Percentiles rank a stretch among this genome's conserved stretches.
Evolutionary conservation across 2,329 filamentous ascomycete genomes (phyloP).

Genomic region (Monosporascus sp.): DNA sequence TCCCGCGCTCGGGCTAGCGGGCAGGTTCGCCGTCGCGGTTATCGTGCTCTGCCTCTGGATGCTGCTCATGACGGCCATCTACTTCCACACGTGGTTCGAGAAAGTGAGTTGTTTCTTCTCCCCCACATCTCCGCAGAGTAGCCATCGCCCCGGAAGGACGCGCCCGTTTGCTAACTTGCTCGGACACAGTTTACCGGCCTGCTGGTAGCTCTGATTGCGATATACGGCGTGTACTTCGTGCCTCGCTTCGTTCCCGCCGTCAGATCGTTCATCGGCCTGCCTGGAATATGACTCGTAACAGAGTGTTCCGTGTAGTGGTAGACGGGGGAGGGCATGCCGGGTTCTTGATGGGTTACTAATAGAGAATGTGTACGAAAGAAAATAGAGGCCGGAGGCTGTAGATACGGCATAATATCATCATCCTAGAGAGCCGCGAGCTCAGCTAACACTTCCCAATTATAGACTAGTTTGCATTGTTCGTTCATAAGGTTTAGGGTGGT

Average conservation of each 20-base stretch:
- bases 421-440: too few relatives aligned
- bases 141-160: background rate
- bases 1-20: conserved; percentile 38
- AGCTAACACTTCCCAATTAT: too few relatives aligned
- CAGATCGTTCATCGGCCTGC: conserved; percentile 42
- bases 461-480: too few relatives aligned
- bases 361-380: too few relatives aligned
- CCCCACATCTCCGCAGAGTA: background rate
- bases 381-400: too few relatives aligned
- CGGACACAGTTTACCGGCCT: conserved; percentile 47
- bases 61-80: conserved; percentile 96
- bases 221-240: conserved; percentile 48
- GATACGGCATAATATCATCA: too few relatives aligned
- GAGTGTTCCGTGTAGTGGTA: too few relatives aligned
- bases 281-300: conserved; percentile 36
- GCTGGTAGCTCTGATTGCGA: conserved; percentile 38
- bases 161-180: background rate
- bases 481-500: too few relatives aligned
- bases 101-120: conserved; percentile 56
- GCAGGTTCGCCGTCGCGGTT: conserved; percentile 57
- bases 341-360: too few relatives aligned
- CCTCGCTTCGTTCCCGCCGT: conserved; percentile 45
- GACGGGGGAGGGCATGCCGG: too few relatives aligned
- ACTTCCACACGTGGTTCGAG: conserved; percentile 98
- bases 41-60: conserved; percentile 82